Evolutionary conservation across 192 early-diverging fungal genomes (phyloP).

Genomic region (Kickxella alabastrina): DNA sequence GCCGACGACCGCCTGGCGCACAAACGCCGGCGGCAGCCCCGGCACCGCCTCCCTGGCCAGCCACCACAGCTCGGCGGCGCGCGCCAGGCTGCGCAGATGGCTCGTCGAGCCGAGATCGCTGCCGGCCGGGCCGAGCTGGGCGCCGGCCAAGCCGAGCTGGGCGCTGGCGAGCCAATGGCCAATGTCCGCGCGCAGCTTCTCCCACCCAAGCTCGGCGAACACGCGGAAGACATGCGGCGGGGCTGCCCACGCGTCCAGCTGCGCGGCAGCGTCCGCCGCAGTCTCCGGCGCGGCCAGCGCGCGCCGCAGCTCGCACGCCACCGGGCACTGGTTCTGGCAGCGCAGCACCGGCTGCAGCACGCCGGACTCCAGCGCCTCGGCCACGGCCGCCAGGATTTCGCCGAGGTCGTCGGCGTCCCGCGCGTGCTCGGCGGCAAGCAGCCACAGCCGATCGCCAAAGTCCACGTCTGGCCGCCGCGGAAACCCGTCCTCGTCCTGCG

Average conservation of each 20-base stretch:
- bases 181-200: constrained; percentile 44
- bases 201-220: too few relatives aligned
- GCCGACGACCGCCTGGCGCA: constrained; percentile 19
- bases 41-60: constrained; percentile 37
- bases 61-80: constrained; percentile 39
- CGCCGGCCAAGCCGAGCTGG: constrained; percentile 3
- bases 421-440: constrained; percentile 27
- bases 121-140: too few relatives aligned
- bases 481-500: constrained; percentile 1
- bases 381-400: constrained; percentile 37
- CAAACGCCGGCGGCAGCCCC: constrained; percentile 29
- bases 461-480: constrained; percentile 35
- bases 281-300: constrained; percentile 20
- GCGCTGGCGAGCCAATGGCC: constrained; percentile 41
- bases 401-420: constrained; percentile 34
- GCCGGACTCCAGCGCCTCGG: constrained; percentile 42
- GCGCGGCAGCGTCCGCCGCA: constrained; percentile 20
- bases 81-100: constrained; percentile 26
- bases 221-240: too few relatives aligned
- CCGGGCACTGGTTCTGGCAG: constrained; percentile 21
- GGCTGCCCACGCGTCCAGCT: constrained; percentile 45
- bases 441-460: constrained; percentile 48
- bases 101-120: too few relatives aligned
- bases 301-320: constrained; percentile 31
- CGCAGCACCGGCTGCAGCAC: constrained; percentile 44